Conservation (phyloP, 352 stramenopile genomes). For the Thalassiosira hispida region DNA sequence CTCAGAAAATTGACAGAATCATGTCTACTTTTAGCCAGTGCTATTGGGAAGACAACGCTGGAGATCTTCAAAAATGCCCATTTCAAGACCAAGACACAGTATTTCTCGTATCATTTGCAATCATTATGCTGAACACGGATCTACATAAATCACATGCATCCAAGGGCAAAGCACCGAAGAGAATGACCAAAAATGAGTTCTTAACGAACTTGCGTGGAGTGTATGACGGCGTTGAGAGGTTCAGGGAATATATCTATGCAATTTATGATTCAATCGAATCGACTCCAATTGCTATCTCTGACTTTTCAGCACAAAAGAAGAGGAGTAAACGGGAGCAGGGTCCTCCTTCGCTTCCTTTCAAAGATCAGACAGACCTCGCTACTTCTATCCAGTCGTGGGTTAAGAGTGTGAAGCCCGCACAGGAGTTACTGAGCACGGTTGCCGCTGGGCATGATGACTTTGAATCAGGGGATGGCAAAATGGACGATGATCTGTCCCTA, state of each 20-base stretch:
- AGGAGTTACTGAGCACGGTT: slow-evolving; percentile 65
- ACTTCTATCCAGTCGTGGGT: slow-evolving; percentile 55
- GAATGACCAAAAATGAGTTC: slow-evolving; percentile 97
- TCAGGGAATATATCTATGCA: slow-evolving; percentile 90
- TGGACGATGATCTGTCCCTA: slow-evolving; percentile 27
- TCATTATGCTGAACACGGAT: slow-evolving; percentile 99
- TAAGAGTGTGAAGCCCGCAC: slow-evolving; percentile 58
- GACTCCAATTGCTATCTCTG: slow-evolving; percentile 91
- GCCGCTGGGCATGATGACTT: slow-evolving; percentile 47
- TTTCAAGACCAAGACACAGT: slow-evolving; percentile 88
- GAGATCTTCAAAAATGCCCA: slow-evolving; percentile 77
- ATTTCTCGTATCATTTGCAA: slow-evolving; percentile 93
- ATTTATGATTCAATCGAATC: slow-evolving; percentile 96
- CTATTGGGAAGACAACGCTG: slow-evolving; percentile 95
- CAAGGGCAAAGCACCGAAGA: slow-evolving; percentile 89
- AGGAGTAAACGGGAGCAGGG: slow-evolving; percentile 21
- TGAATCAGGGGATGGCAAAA: slow-evolving; percentile 21
- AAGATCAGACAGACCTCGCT: slow-evolving; percentile 46
- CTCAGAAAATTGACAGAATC: slow-evolving; percentile 98
- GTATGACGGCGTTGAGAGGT: slow-evolving; percentile 91
- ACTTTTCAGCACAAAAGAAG: slow-evolving; percentile 80
- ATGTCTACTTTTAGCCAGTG: slow-evolving; percentile 97
- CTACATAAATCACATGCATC: slow-evolving; percentile 88
- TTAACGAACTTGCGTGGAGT: slow-evolving; percentile 96
- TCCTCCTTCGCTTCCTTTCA: slow-evolving; percentile 43